Conservation (phyloP, 495 filamentous ascomycete genomes). For the Neurospora intermedia region DNA sequence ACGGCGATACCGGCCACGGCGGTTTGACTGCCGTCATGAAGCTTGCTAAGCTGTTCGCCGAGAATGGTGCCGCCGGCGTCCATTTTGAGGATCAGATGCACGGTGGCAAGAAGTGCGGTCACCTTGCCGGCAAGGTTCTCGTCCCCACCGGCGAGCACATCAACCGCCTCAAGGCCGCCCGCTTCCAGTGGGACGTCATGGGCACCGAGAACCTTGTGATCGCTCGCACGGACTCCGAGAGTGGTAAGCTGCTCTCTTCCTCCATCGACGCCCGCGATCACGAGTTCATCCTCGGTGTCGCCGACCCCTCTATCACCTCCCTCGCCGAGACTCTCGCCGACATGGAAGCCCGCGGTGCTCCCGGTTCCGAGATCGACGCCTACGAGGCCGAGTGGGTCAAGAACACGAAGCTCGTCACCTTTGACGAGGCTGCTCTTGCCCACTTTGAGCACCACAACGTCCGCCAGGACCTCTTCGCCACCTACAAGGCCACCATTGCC, state of each 20-base stretch:
- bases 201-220: conserved; percentile 88
- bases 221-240: conserved; percentile 90
- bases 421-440: conserved; percentile 77
- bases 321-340: conserved; percentile 81
- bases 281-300: conserved; percentile 86
- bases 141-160: conserved; percentile 94
- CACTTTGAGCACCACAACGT: conserved; percentile 58
- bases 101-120: conserved; percentile 96
- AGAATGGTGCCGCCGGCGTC: conserved; percentile 91
- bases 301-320: conserved; percentile 57
- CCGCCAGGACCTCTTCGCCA: conserved; percentile 46
- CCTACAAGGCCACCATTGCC: conserved; percentile 51
- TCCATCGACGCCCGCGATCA: conserved; percentile 90
- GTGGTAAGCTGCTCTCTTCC: conserved; percentile 78
- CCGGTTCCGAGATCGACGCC: conserved; percentile 66
- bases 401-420: conserved; percentile 73
- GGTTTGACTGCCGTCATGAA: conserved; percentile 89
- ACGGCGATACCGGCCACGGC: conserved; percentile 92
- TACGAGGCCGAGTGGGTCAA: conserved; percentile 89
- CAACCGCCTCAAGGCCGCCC: conserved; percentile 80
- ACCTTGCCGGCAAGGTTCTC: conserved; percentile 91
- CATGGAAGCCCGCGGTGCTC: conserved; percentile 74
- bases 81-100: conserved; percentile 98
- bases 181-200: conserved; percentile 98
- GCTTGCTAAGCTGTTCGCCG: conserved; percentile 95